phyloP scores from a whole-genome alignment of 306 rosid genomes.

The Quercus agrifolia region DNA sequence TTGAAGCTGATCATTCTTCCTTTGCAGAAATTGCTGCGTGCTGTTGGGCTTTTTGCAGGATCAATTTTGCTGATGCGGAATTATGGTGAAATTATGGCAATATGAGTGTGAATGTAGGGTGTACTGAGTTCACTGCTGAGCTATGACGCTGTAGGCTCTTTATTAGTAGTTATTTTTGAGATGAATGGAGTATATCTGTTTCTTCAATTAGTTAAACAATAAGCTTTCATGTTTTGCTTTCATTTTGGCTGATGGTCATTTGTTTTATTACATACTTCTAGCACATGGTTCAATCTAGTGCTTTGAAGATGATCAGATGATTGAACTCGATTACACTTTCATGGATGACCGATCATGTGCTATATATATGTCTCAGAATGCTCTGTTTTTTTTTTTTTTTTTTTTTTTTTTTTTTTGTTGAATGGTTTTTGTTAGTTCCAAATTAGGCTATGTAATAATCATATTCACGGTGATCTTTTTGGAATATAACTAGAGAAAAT shows the following conservation, averaged over 20 bases:
- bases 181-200: background rate
- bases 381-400: background rate
- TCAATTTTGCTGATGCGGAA: conserved; percentile 66
- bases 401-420: background rate
- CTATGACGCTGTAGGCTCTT: background rate
- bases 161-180: background rate
- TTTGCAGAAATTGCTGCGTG: conserved; percentile 80
- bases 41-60: conserved; percentile 71
- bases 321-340: background rate
- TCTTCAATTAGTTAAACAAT: conserved; percentile 3
- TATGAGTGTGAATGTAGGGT: conserved; percentile 36
- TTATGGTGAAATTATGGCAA: conserved; percentile 87
- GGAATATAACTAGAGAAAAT: background rate
- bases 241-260: background rate
- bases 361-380: background rate
- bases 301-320: background rate
- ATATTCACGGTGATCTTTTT: background rate
- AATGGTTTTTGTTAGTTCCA: background rate
- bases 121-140: conserved; percentile 15
- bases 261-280: background rate
- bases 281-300: background rate
- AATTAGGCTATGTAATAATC: background rate
- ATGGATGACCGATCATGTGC: background rate
- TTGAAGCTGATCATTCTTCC: background rate
- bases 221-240: background rate